Evolutionary conservation across 2,329 filamentous ascomycete genomes (phyloP).

Genomic region (Trichophyton benhamiae): DNA sequence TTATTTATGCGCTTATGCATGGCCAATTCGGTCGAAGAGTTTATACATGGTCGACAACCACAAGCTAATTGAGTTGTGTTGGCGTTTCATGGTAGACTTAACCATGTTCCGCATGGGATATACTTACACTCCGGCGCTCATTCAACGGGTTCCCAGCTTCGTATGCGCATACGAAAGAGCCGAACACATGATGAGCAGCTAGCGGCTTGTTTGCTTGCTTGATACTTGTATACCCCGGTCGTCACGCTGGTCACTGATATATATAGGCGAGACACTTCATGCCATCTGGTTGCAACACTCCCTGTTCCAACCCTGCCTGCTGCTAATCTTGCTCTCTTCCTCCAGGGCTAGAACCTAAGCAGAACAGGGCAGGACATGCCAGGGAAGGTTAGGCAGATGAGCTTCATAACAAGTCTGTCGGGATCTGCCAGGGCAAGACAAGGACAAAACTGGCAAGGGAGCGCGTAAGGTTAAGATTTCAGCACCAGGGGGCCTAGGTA

Average conservation of each 20-base stretch:
- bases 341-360: background rate
- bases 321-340: background rate
- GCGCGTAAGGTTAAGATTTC: conserved; percentile 1
- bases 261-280: background rate
- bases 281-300: background rate
- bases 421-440: background rate
- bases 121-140: too few relatives aligned
- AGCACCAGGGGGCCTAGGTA: background rate
- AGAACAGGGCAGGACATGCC: too few relatives aligned
- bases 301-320: background rate
- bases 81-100: too few relatives aligned
- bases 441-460: background rate
- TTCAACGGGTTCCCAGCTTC: too few relatives aligned
- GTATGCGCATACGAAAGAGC: too few relatives aligned
- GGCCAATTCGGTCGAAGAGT: too few relatives aligned
- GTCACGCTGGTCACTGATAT: background rate
- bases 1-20: too few relatives aligned
- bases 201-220: background rate
- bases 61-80: too few relatives aligned
- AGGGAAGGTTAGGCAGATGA: background rate
- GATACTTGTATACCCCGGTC: background rate
- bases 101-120: too few relatives aligned
- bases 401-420: background rate
- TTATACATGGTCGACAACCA: too few relatives aligned
- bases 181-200: too few relatives aligned